Conservation (phyloP, 78 protist species). For the Dictyostelium intermedium region DNA sequence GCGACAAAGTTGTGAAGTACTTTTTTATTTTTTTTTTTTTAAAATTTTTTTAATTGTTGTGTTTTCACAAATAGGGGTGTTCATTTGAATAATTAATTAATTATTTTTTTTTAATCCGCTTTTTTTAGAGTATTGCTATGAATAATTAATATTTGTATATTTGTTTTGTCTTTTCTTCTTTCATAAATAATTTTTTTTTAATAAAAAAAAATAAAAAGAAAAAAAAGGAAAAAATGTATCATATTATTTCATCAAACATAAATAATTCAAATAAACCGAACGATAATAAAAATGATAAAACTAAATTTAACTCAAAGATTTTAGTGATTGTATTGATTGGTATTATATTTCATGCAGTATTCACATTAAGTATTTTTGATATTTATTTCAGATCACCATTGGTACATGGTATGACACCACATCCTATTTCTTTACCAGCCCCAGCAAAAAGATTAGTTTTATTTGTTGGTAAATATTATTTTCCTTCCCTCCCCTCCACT, state of each 20-base stretch:
- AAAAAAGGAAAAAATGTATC: conserved; percentile 22
- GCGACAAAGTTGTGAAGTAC: background rate
- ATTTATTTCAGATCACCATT: conserved; percentile 94
- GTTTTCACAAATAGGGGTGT: background rate
- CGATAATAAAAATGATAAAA: background rate
- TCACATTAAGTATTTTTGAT: conserved; percentile 83
- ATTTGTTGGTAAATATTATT: conserved; percentile 85
- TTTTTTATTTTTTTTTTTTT: background rate
- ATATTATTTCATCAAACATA: conserved; percentile 60
- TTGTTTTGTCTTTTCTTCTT: too few relatives aligned
- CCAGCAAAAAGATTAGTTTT: conserved; percentile 88
- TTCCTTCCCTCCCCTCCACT: background rate
- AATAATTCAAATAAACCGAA: background rate
- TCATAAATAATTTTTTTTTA: too few relatives aligned
- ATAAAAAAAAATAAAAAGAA: background rate
- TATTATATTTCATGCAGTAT: conserved; percentile 82
- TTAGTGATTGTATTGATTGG: conserved; percentile 67
- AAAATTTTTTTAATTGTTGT: background rate
- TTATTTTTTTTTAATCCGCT: background rate
- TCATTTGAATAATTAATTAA: background rate
- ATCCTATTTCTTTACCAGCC: background rate
- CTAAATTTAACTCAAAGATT: conserved; percentile 43
- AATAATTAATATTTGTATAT: background rate
- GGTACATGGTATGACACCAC: conserved; percentile 87
- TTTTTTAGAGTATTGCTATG: background rate